phyloP scores from a whole-genome alignment of 495 filamentous ascomycete species.

The Xylaria palmicola region DNA sequence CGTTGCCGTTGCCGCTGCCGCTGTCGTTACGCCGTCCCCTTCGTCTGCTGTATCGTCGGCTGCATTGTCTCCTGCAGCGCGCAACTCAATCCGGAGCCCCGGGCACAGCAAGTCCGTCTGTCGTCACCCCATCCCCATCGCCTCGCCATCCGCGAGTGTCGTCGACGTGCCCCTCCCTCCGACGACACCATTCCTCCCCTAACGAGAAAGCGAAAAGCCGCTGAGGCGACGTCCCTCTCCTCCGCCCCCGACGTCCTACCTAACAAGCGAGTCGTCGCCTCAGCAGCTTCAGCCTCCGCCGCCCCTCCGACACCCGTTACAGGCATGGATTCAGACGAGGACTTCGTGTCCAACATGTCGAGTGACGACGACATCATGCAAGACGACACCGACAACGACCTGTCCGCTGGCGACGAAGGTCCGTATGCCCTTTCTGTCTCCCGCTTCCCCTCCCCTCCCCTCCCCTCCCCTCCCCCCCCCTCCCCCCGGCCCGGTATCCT shows the following conservation, averaged over 20 bases:
- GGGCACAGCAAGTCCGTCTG: neutral
- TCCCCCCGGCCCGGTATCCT: neutral
- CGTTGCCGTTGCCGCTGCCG: too few relatives aligned
- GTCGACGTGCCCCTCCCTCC: slow-evolving; percentile 11
- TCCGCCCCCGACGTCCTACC: slow-evolving; percentile 34
- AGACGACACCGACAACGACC: slow-evolving; percentile 71
- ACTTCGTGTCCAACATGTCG: slow-evolving; percentile 83
- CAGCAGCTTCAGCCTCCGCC: slow-evolving; percentile 43
- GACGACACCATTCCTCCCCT: slow-evolving; percentile 59
- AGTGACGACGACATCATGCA: slow-evolving; percentile 73
- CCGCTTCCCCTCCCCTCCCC: neutral
- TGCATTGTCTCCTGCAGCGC: neutral
- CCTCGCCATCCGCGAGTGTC: slow-evolving; percentile 27
- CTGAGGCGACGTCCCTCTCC: slow-evolving; percentile 63
- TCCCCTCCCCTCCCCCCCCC: neutral
- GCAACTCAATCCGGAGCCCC: neutral
- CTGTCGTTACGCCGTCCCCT: too few relatives aligned
- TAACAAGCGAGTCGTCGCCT: slow-evolving; percentile 54
- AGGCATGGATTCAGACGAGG: slow-evolving; percentile 95
- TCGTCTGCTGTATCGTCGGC: neutral
- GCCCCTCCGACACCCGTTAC: slow-evolving; percentile 64
- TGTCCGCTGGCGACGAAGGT: slow-evolving; percentile 77
- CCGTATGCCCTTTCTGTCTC: slow-evolving; percentile 28
- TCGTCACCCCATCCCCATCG: slow-evolving; percentile 1
- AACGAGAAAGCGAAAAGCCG: slow-evolving; percentile 90